Evolutionary conservation across 352 stramenopile species (phyloP).

Genomic region (Globisporangium canariense): DNA sequence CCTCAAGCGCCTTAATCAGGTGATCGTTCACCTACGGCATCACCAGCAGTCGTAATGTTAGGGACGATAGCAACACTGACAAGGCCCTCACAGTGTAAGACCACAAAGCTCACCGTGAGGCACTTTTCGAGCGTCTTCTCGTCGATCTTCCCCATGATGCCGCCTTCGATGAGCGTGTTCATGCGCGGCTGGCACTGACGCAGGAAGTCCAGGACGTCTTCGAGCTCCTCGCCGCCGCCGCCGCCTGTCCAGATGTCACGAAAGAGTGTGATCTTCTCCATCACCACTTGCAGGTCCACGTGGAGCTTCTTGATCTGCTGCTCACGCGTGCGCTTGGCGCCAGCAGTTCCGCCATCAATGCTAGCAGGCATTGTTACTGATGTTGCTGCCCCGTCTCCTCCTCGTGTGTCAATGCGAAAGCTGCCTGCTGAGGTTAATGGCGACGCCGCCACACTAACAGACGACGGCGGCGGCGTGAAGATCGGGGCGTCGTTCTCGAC

Average conservation of each 20-base stretch:
- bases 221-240: constrained; percentile 38
- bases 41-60: not conserved
- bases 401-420: constrained; percentile 2
- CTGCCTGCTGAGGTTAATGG: constrained; percentile 14
- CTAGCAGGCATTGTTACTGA: not conserved
- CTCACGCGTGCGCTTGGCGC: constrained; percentile 30
- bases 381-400: not conserved
- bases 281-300: constrained; percentile 57
- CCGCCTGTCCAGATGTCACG: constrained; percentile 35
- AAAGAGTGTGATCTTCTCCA: constrained; percentile 64
- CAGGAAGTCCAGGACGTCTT: constrained; percentile 79
- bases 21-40: constrained; percentile 68
- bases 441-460: not conserved
- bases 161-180: constrained; percentile 86
- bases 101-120: constrained; percentile 52
- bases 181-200: constrained; percentile 83
- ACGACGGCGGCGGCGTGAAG: constrained; percentile 62
- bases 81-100: not conserved
- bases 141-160: constrained; percentile 81
- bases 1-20: constrained; percentile 75
- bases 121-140: constrained; percentile 77
- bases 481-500: constrained; percentile 63
- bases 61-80: not conserved
- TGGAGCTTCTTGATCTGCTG: constrained; percentile 76
- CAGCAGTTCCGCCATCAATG: not conserved